Evolutionary conservation across 2,329 filamentous ascomycete species (phyloP).

Genomic region (Orbilia blumenaviensis): DNA sequence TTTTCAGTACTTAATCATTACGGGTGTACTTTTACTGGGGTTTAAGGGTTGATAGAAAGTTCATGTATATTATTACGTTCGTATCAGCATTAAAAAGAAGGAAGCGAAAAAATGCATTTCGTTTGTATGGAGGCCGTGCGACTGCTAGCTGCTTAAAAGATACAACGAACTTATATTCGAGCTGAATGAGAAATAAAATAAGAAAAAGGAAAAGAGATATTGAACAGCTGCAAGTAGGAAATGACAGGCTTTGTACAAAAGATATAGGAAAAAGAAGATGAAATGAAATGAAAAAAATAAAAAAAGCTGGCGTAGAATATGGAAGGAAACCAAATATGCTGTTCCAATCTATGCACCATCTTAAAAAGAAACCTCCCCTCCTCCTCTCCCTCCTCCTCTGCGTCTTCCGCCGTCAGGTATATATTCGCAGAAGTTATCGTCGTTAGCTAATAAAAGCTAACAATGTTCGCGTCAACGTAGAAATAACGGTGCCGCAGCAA

Average conservation of each 20-base stretch:
- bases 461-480: neutral
- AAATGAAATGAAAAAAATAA: neutral
- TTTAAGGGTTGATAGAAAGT: neutral
- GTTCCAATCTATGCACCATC: neutral
- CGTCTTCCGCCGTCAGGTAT: neutral
- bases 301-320: neutral
- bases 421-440: neutral
- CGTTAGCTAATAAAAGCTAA: neutral
- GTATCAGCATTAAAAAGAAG: neutral
- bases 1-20: neutral
- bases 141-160: neutral
- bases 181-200: neutral
- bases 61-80: neutral
- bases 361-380: too few relatives aligned
- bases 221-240: slow-evolving; percentile 4
- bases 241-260: slow-evolving; percentile 18
- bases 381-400: neutral
- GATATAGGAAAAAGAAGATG: too few relatives aligned
- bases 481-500: slow-evolving; percentile 21
- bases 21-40: neutral
- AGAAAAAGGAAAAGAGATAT: neutral
- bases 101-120: neutral
- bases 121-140: neutral
- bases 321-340: neutral
- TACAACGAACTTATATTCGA: slow-evolving; percentile 18